phyloP scores from a whole-genome alignment of 495 filamentous ascomycete genomes.

The Trichoderma asperelloides region DNA sequence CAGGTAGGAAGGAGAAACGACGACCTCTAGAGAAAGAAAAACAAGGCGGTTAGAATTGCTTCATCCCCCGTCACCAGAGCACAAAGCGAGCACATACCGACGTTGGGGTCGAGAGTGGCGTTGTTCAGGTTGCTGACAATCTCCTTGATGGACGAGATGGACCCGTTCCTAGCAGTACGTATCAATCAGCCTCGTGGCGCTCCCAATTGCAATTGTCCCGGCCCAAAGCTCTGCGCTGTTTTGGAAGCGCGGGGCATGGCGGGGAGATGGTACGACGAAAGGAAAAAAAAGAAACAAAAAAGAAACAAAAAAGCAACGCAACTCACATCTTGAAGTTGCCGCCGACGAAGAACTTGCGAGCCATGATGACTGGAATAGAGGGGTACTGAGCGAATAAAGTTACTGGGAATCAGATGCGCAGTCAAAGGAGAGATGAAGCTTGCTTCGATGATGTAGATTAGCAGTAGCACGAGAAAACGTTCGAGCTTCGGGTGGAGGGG shows the following conservation, averaged over 20 bases:
- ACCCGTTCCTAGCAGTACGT: slow-evolving; percentile 67
- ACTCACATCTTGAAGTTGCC: slow-evolving; percentile 97
- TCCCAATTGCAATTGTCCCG: background rate
- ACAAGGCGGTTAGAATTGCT: background rate
- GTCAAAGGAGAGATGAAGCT: background rate
- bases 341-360: slow-evolving; percentile 97
- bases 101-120: slow-evolving; percentile 59
- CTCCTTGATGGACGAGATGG: slow-evolving; percentile 69
- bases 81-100: slow-evolving; percentile 40
- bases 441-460: background rate
- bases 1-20: slow-evolving; percentile 81
- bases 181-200: background rate
- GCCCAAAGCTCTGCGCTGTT: slow-evolving; percentile 16
- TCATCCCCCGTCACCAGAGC: background rate
- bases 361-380: slow-evolving; percentile 47
- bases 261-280: background rate
- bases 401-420: slow-evolving; percentile 7
- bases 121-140: slow-evolving; percentile 84
- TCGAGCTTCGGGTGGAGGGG: slow-evolving; percentile 6
- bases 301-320: slow-evolving; percentile 15
- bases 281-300: slow-evolving; percentile 16
- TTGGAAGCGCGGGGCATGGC: background rate
- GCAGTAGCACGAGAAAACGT: background rate
- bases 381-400: background rate
- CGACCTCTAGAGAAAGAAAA: slow-evolving; percentile 57